Conservation (phyloP, 805 yeast species). For the Kodamaea leandrae region DNA sequence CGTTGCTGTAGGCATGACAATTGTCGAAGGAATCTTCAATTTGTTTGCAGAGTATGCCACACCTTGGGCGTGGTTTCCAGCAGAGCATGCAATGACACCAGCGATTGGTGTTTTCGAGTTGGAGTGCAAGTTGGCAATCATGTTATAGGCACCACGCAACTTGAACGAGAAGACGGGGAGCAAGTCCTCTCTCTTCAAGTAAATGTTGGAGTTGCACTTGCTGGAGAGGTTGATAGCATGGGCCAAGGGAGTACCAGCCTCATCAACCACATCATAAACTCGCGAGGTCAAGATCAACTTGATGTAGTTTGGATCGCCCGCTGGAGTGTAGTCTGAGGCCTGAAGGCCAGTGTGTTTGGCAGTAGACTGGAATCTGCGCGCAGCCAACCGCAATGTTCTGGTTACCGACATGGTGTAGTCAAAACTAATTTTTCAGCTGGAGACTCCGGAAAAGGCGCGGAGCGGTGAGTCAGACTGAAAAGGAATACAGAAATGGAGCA, state of each 20-base stretch:
- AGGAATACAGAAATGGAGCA: neutral
- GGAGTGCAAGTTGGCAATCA: constrained; percentile 84
- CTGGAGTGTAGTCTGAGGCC: constrained; percentile 53
- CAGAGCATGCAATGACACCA: constrained; percentile 97
- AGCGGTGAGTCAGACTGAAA: too few species aligned
- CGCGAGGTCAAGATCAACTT: constrained; percentile 86
- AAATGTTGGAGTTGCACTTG: constrained; percentile 70
- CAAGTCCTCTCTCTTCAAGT: constrained; percentile 86
- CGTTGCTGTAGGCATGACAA: constrained; percentile 97
- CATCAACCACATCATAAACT: constrained; percentile 87
- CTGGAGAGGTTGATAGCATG: constrained; percentile 72
- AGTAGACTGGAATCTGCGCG: neutral
- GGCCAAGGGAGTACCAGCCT: constrained; percentile 76
- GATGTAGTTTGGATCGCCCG: constrained; percentile 87
- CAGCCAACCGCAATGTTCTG: neutral
- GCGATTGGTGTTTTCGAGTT: constrained; percentile 53
- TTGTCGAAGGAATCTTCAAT: constrained; percentile 87
- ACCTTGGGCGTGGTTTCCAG: constrained; percentile 99
- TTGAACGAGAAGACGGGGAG: constrained; percentile 95
- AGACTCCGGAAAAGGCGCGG: too few species aligned
- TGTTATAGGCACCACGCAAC: constrained; percentile 95
- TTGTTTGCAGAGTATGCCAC: constrained; percentile 90
- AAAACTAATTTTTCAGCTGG: too few species aligned
- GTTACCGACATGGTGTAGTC: too few species aligned
- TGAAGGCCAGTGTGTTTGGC: constrained; percentile 37